Conservation (phyloP, 306 rosid species). For the Prunus campanulata region DNA sequence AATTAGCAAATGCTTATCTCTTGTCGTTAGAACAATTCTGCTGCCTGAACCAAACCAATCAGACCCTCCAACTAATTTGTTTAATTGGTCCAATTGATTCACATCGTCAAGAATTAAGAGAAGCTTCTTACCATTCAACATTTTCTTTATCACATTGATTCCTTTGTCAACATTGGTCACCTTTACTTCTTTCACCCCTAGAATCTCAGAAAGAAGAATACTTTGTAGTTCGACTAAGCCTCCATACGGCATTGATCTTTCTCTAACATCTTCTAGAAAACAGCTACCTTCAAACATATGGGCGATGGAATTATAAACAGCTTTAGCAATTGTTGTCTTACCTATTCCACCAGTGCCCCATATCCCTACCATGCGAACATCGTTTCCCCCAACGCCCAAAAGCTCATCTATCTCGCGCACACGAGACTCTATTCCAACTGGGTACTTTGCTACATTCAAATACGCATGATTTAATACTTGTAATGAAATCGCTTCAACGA, state of each 20-base stretch:
- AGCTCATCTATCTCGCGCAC: not conserved
- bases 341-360: not conserved
- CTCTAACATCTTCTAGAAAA: not conserved
- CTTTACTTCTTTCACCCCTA: not conserved
- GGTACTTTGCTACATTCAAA: not conserved
- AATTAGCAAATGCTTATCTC: not conserved
- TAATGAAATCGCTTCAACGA: not conserved
- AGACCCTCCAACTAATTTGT: not conserved
- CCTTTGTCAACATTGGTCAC: not conserved
- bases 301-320: too few species aligned
- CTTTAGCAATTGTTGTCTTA: not conserved
- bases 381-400: not conserved
- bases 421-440: not conserved
- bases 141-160: not conserved
- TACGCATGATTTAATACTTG: not conserved
- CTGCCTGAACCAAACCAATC: not conserved
- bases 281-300: too few species aligned
- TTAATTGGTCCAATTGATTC: not conserved
- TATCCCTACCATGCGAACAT: not conserved
- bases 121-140: not conserved
- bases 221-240: not conserved
- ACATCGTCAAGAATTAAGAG: slow-evolving; percentile 17
- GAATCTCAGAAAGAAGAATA: not conserved
- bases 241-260: not conserved
- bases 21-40: slow-evolving; percentile 19